Conservation (phyloP, 495 filamentous ascomycete genomes). For the Penicillium herquei region DNA sequence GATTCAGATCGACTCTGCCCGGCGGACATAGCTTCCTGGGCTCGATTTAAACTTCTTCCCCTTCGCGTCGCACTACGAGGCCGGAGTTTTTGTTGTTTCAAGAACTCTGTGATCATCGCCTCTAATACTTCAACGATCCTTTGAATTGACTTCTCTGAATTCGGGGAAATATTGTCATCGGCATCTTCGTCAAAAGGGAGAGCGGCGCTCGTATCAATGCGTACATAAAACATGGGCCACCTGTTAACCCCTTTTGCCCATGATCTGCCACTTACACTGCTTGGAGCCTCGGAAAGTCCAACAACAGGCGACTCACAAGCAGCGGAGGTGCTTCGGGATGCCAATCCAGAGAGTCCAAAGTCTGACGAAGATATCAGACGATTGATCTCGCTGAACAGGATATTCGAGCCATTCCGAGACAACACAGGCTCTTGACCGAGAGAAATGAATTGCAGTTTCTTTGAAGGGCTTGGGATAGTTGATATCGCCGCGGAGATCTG, state of each 20-base stretch:
- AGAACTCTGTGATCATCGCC: constrained; percentile 63
- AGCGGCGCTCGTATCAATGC: constrained; percentile 46
- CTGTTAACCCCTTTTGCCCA: constrained; percentile 67
- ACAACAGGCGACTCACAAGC: not conserved
- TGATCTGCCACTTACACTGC: constrained; percentile 54
- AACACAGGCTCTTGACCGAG: constrained; percentile 63
- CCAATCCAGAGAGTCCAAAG: constrained; percentile 63
- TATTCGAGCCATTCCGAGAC: constrained; percentile 51
- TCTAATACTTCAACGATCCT: constrained; percentile 60
- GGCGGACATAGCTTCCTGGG: not conserved
- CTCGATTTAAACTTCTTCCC: constrained; percentile 1
- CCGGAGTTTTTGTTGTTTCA: constrained; percentile 64
- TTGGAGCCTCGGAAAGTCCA: constrained; percentile 51
- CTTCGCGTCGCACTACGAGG: constrained; percentile 38
- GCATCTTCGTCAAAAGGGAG: constrained; percentile 12
- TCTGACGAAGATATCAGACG: constrained; percentile 70
- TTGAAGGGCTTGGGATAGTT: constrained; percentile 65
- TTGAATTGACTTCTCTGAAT: constrained; percentile 46
- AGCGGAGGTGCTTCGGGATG: constrained; percentile 12
- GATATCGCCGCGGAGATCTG: constrained; percentile 68
- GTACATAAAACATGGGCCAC: constrained; percentile 90
- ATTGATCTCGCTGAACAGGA: constrained; percentile 80
- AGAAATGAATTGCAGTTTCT: constrained; percentile 75
- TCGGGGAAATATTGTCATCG: constrained; percentile 29
- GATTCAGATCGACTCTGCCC: not conserved